Base-by-base conservation (phyloP, 1,139 yeast species). In the Magnusiomyces fungicola region DNA sequence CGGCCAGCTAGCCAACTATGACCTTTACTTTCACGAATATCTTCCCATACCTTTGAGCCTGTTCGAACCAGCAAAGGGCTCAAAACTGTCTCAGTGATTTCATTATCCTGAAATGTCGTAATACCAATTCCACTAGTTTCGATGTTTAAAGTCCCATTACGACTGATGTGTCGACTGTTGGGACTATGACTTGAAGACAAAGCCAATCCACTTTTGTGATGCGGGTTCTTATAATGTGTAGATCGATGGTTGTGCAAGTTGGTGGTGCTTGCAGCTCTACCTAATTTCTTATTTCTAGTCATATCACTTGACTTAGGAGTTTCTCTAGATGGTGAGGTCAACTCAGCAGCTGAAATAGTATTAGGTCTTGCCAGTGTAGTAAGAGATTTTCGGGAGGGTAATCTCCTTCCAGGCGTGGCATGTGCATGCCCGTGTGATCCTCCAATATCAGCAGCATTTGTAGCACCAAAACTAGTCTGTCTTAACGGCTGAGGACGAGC, bases 31-130 rank as follows among this genome's bases (percentile, higher is more conserved):
- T 59, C 62, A 9, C 61, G 56, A 3, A 59, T 52, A 25, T 58
- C 61, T 42, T 60, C 63, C 63, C 64, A 61, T 18, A 61, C 53
- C 36, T 57, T 47, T 3, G 64, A 61, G 0, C 62, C 64, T 1
- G 64, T 57, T 2, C 64, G 56, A 34, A 50, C 50, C n/a, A 60
- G 49, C 42, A 59, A 49, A 24, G 54, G 57, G 6, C 45, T 43
- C 12, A 43, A 19, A 2, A 43, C 16, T 6, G 41, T 14, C 16
- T 37, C 41, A 22, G 21, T 10, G 14, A 32, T 10, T 2, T 25
- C 10, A 3, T 18, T 37, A 4, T 37, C 27, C 16, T 9, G 27
- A 3, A 3, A 5, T 5, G 16, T 9, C 6, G 16, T 6, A 6
- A 18, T 9, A 5, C n/a, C n/a, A 18, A 32, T 14, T 32, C 36